Conservation (phyloP, 805 yeast species). For the Nakazawaea wyomingensis region DNA sequence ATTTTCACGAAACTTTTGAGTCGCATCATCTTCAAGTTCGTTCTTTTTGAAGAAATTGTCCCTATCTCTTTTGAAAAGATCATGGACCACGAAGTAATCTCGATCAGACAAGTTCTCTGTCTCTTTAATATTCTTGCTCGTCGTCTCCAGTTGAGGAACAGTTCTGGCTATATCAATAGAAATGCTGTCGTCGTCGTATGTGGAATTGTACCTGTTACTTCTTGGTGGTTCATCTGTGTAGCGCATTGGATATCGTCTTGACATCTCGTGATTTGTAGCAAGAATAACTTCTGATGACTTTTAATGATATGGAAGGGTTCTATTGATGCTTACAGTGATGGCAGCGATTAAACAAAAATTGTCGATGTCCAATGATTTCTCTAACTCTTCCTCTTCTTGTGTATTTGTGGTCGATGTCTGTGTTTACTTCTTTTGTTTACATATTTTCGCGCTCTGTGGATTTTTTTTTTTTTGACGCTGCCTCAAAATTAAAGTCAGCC, state of each 20-base stretch:
- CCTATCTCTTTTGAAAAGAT: conserved; percentile 10
- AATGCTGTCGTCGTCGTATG: neutral
- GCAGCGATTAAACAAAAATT: too few species aligned
- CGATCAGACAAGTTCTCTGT: conserved; percentile 8
- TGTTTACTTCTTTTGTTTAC: too few species aligned
- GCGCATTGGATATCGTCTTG: neutral
- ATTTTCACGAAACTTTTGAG: conserved; percentile 2
- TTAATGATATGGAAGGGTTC: too few species aligned
- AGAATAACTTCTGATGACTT: too few species aligned
- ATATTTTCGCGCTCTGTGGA: too few species aligned
- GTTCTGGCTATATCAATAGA: conserved; percentile 5
- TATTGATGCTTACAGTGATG: too few species aligned
- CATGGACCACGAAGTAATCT: conserved; percentile 10
- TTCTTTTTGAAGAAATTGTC: conserved; percentile 1
- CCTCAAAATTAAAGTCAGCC: too few species aligned
- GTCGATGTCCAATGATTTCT: too few species aligned
- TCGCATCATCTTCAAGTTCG: conserved; percentile 3
- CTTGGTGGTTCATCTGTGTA: neutral
- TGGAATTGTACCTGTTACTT: neutral
- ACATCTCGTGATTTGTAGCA: too few species aligned
- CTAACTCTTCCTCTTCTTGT: too few species aligned
- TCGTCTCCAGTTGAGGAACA: neutral
- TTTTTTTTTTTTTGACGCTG: too few species aligned
- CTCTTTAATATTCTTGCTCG: conserved; percentile 2
- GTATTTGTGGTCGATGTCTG: too few species aligned